Percentiles rank a stretch among this genome's conserved stretches.
These are phyloP conservation scores for Miamiensis avidus DNA, from an alignment of 169 alveolate species.

Conservation along the genomic window DNA sequence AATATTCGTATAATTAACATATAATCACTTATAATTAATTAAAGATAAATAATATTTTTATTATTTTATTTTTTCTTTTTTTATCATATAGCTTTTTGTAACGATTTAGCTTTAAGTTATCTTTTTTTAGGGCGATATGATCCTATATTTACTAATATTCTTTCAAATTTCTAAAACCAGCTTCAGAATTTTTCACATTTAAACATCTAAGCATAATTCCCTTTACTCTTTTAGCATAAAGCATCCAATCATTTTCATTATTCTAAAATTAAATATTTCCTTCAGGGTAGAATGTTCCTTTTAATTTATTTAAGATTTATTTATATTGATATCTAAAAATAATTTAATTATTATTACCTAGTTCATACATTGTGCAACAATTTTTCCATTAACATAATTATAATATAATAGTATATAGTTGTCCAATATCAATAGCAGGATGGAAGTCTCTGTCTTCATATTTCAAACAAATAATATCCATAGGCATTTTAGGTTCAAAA, in stretches of 20 bases:
- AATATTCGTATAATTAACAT: too few species aligned
- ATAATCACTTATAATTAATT: too few species aligned
- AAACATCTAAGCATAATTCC: conserved; percentile 37
- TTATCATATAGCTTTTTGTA: too few species aligned
- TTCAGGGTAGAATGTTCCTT: conserved; percentile 30
- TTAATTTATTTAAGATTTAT: too few species aligned
- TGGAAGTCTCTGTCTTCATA: conserved; percentile 26
- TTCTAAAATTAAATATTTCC: conserved; percentile 9
- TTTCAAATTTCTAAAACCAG: conserved; percentile 36
- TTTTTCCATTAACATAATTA: conserved; percentile 28
- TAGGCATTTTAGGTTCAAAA: conserved; percentile 44
- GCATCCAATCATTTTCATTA: conserved; percentile 37
- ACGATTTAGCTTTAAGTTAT: too few species aligned
- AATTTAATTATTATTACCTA: too few species aligned
- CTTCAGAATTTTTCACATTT: conserved; percentile 15
- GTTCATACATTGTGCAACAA: conserved; percentile 22
- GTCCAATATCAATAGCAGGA: conserved; percentile 33
- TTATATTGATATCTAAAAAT: too few species aligned
- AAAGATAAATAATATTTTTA: too few species aligned
- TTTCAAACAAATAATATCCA: conserved; percentile 32
- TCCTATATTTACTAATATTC: conserved; percentile 5
- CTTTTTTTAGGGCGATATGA: too few species aligned
- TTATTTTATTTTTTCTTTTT: too few species aligned
- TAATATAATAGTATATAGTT: conserved; percentile 5
- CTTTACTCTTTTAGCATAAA: conserved; percentile 35